phyloP scores from a whole-genome alignment of 1,284 basidiomycete species.

The Apiotrichum laibachii region DNA sequence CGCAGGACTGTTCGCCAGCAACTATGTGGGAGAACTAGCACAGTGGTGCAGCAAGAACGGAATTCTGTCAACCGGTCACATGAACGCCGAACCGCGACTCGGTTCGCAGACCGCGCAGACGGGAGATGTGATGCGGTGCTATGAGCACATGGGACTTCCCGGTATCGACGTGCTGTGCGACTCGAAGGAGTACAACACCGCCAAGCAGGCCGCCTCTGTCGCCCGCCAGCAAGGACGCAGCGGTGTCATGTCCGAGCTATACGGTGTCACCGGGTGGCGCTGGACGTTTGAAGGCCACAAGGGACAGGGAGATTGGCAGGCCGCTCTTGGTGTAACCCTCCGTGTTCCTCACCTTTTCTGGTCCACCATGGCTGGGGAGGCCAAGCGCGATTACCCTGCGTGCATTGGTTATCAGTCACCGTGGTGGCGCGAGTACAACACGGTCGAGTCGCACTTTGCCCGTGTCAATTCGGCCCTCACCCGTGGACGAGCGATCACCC shows the following conservation, averaged over 20 bases:
- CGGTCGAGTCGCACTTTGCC: constrained; percentile 35
- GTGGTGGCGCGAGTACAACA: constrained; percentile 32
- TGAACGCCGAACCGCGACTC: constrained; percentile 31
- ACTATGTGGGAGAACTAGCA: constrained; percentile 26
- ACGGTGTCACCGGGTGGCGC: constrained; percentile 33
- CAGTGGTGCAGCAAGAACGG: constrained; percentile 28
- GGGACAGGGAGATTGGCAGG: constrained; percentile 38
- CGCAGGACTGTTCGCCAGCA: constrained; percentile 23
- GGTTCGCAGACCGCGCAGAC: constrained; percentile 27
- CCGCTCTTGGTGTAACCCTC: constrained; percentile 33
- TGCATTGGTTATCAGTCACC: constrained; percentile 36
- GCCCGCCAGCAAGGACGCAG: constrained; percentile 27
- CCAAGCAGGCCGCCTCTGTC: constrained; percentile 33
- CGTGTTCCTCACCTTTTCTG: constrained; percentile 32
- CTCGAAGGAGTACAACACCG: constrained; percentile 31
- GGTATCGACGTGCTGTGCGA: constrained; percentile 40
- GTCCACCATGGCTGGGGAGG: constrained; percentile 32
- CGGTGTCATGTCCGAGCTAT: constrained; percentile 31
- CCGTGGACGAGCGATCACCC: constrained; percentile 26
- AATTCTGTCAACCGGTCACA: constrained; percentile 30
- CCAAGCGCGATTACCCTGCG: constrained; percentile 36
- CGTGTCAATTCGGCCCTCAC: constrained; percentile 30
- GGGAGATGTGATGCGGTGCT: constrained; percentile 36
- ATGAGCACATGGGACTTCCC: constrained; percentile 32
- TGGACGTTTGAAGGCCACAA: constrained; percentile 35